phyloP scores from a whole-genome alignment of 208 protist species.

The Angomonas desouzai region DNA sequence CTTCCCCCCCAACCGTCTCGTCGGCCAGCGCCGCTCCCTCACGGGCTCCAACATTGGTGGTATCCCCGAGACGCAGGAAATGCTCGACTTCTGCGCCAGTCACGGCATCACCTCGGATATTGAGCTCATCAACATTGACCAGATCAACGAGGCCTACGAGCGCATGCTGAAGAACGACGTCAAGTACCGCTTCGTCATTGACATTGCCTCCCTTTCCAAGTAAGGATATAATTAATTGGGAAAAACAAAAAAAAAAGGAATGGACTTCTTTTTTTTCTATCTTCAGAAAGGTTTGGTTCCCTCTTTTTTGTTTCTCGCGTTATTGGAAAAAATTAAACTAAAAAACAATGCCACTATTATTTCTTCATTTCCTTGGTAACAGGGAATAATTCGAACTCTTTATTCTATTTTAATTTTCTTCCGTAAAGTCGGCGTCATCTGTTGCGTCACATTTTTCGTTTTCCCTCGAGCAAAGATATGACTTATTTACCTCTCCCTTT shows the following conservation, averaged over 20 bases:
- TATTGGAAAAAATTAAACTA: too few species aligned
- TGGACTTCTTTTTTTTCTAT: conserved; percentile 4
- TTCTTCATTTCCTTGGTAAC: conserved; percentile 9
- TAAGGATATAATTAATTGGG: too few species aligned
- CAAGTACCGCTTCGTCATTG: conserved; percentile 77
- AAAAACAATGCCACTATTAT: too few species aligned
- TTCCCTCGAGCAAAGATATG: too few species aligned
- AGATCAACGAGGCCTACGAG: conserved; percentile 73
- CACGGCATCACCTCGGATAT: conserved; percentile 65
- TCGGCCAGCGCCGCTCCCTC: conserved; percentile 22
- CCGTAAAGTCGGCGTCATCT: too few species aligned
- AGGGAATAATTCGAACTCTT: not conserved
- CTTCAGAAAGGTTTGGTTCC: not conserved
- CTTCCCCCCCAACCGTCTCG: conserved; percentile 29
- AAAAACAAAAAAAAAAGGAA: conserved; percentile 16
- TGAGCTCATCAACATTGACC: conserved; percentile 54
- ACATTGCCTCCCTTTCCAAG: conserved; percentile 43
- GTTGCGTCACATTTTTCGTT: too few species aligned
- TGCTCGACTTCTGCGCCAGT: conserved; percentile 79
- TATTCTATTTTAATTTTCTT: not conserved
- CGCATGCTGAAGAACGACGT: conserved; percentile 66
- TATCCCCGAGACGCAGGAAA: conserved; percentile 73
- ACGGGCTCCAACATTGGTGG: conserved; percentile 61
- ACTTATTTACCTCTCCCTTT: too few species aligned
- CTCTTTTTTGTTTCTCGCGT: too few species aligned